Percentiles rank a stretch among this genome's conserved stretches.
Evolutionary conservation across 371 early-diverging fungal genomes (phyloP).

Genomic region (Rhizopus stolonifer): DNA sequence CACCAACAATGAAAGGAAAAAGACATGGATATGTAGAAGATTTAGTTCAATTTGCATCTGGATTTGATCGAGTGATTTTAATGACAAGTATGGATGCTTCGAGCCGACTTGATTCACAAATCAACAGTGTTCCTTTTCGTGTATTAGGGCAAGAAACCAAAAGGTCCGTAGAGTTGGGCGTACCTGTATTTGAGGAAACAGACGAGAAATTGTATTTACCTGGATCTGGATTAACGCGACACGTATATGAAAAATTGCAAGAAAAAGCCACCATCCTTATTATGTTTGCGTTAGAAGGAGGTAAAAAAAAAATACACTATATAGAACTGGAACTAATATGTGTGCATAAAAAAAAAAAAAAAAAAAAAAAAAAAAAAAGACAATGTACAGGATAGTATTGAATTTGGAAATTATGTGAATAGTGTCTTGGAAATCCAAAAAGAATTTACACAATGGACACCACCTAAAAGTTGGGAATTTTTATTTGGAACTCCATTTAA

Average conservation of each 20-base stretch:
- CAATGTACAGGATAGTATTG: conserved; percentile 70
- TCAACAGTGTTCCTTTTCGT: conserved; percentile 46
- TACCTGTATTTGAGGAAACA: conserved; percentile 35
- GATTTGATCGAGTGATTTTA: conserved; percentile 57
- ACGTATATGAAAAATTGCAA: conserved; percentile 31
- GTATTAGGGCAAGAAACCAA: conserved; percentile 18
- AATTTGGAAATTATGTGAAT: conserved; percentile 59
- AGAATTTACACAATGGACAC: conserved; percentile 42
- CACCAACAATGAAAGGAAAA: conserved; percentile 46
- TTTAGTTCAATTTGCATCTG: conserved; percentile 52
- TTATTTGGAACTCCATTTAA: conserved; percentile 52
- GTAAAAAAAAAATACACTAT: conserved; percentile 65
- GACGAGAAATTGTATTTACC: conserved; percentile 38
- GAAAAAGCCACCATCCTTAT: conserved; percentile 46
- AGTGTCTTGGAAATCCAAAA: conserved; percentile 28
- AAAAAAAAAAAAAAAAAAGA: conserved; percentile 29
- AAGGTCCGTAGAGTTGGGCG: conserved; percentile 16
- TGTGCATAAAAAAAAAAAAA: no score
- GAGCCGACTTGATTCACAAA: conserved; percentile 61
- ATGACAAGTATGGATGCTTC: conserved; percentile 74
- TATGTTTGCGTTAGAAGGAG: conserved; percentile 75
- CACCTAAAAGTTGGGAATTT: conserved; percentile 71
- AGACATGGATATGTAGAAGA: conserved; percentile 37
- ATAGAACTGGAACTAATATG: conserved; percentile 60
- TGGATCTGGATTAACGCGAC: conserved; percentile 54